A percentile compares a stretch with the other conserved stretches of the same genome.
Evolutionary conservation across 176 grass and related monocot genomes (phyloP).

Genomic region (Otatea glauca): DNA sequence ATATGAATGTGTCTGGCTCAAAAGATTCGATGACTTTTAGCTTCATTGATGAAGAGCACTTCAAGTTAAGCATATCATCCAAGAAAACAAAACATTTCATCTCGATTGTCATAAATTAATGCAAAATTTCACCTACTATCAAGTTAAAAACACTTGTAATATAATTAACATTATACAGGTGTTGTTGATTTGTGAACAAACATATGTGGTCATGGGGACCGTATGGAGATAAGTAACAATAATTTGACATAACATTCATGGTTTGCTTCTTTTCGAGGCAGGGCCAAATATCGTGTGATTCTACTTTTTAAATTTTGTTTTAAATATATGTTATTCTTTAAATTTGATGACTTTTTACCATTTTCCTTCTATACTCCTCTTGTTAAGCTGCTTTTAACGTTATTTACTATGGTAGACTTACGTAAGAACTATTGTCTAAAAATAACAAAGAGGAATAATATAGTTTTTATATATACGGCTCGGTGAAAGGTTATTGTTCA

Average conservation of each 20-base stretch:
- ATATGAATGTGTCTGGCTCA: neutral
- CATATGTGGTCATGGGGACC: neutral
- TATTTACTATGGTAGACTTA: no score
- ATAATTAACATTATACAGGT: neutral
- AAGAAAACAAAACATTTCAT: neutral
- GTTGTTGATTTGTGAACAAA: neutral
- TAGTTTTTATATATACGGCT: no score
- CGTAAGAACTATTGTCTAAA: no score
- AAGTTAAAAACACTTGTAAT: neutral
- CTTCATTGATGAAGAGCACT: neutral
- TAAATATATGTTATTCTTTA: no score
- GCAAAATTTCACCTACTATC: neutral
- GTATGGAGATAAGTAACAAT: neutral
- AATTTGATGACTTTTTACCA: no score
- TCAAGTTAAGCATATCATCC: neutral
- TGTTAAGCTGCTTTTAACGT: no score
- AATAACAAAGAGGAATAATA: no score
- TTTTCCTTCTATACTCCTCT: no score
- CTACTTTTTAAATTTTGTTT: no score
- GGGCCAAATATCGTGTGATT: neutral
- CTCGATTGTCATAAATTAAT: neutral
- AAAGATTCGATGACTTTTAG: neutral
- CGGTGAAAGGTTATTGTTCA: no score
- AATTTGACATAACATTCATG: neutral
- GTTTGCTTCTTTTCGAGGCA: slow-evolving; percentile 6